These are phyloP conservation scores for Geoglossum glabrum DNA, from an alignment of 495 filamentous ascomycete genomes.

Conservation along the genomic window DNA sequence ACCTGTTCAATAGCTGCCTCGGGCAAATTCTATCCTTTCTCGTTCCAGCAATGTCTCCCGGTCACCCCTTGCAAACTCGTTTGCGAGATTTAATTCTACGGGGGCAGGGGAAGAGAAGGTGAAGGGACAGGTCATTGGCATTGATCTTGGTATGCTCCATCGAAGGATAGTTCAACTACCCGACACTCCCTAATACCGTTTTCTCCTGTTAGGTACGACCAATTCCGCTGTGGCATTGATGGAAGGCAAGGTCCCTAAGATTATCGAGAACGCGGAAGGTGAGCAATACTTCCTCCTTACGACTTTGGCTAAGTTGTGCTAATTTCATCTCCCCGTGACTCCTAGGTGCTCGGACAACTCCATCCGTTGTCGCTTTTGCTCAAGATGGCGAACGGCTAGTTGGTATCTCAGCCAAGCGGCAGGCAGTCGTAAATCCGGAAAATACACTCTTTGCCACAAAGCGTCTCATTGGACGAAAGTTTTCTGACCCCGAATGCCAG, in stretches of 20 bases:
- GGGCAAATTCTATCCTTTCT: conserved; percentile 33
- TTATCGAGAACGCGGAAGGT: conserved; percentile 97
- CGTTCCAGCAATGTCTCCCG: conserved; percentile 22
- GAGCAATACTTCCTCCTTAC: conserved; percentile 14
- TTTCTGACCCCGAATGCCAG: conserved; percentile 88
- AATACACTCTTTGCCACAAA: conserved; percentile 99
- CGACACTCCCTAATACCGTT: background rate
- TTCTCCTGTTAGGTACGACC: conserved; percentile 51
- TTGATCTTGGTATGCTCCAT: conserved; percentile 67
- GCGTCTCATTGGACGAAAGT: conserved; percentile 98
- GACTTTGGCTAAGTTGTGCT: conserved; percentile 1
- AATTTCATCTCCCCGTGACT: conserved; percentile 5
- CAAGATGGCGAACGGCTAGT: conserved; percentile 94
- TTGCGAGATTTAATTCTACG: conserved; percentile 65
- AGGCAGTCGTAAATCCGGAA: conserved; percentile 97
- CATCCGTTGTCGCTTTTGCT: conserved; percentile 91
- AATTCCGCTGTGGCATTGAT: conserved; percentile 96
- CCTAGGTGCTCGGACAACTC: conserved; percentile 81
- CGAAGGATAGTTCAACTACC: background rate
- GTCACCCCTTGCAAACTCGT: conserved; percentile 32
- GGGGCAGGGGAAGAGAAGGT: conserved; percentile 62
- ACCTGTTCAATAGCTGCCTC: conserved; percentile 35
- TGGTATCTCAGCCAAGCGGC: conserved; percentile 95
- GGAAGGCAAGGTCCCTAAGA: conserved; percentile 87
- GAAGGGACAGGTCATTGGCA: conserved; percentile 91